Base-by-base conservation (phyloP, 106 monocot genomes). In the Dactylorhiza incarnata region DNA sequence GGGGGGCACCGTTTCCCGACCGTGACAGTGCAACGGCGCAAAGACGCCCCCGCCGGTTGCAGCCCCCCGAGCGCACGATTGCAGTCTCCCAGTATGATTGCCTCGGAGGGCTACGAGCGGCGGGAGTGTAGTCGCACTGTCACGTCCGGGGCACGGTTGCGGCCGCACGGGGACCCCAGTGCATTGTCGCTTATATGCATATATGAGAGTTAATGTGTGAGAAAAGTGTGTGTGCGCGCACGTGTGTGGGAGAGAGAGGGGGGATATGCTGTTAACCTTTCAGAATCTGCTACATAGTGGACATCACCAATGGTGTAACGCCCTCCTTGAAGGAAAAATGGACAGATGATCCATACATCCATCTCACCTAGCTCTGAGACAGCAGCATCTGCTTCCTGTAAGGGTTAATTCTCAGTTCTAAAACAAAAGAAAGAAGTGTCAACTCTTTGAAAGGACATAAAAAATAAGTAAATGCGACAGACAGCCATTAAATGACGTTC, bases 271-370 rank as follows among this genome's bases (percentile, higher is more conserved):
- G 66, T 48, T 47, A 77, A 91, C 96, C 86, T 93, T 46, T 89
- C 89, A 70, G 91, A 91, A 49, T 97, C 96, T 26, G 91, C 85
- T 83, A 97, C 93, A 81, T 93, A 97, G 71, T 97, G 96, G 70
- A 91, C 73, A 75, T 97, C 89, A 76, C 91, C 58, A 76, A 97
- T 91, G 67, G 96, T 97, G 77, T 91, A 97, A 44, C 96, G 87
- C 5, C 96, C 96, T 71, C 96, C 96, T 71, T 97, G 96, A 71
- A 93, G 86, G 79, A 97, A 97, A 80, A 97, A 97, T 80, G 96
- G 96, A 65, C 93, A 93, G 49, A 97, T 89, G 49, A 97, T 86
- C 96, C 96, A 97, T 75, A 93, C 93, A 87, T 97, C 96, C 89
- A 97, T 93, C 78, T 97, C 96, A 54, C 96, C 96, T 56, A 97